These are phyloP conservation scores for Penicillium sp. DNA, from an alignment of 2,329 filamentous ascomycete species.

Conservation along the genomic window DNA sequence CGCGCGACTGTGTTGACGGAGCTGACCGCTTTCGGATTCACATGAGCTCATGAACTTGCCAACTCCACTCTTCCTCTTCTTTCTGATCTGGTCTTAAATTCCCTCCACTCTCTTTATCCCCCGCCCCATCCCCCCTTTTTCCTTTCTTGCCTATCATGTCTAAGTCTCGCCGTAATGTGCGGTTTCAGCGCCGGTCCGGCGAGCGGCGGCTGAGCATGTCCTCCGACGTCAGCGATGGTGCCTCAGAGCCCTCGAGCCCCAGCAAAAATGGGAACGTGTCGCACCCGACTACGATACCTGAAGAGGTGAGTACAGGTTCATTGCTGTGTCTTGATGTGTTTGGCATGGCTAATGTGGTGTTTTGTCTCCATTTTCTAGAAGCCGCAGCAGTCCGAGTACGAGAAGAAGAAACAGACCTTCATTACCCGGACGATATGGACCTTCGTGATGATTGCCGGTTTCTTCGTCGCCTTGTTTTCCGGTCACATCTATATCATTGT, in stretches of 20 bases:
- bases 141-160: slow-evolving; percentile 44
- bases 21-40: slow-evolving; percentile 36
- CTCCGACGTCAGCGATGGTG: slow-evolving; percentile 57
- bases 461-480: slow-evolving; percentile 90
- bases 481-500: slow-evolving; percentile 97
- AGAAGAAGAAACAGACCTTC: slow-evolving; percentile 99
- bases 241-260: slow-evolving; percentile 55
- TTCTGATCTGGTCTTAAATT: slow-evolving; percentile 16
- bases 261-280: slow-evolving; percentile 45
- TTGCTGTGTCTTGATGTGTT: background rate
- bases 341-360: background rate
- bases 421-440: slow-evolving; percentile 97
- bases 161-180: slow-evolving; percentile 60
- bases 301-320: slow-evolving; percentile 34
- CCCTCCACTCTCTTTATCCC: slow-evolving; percentile 11
- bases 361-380: slow-evolving; percentile 28
- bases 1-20: slow-evolving; percentile 3
- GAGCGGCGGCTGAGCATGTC: slow-evolving; percentile 55
- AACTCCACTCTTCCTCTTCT: slow-evolving; percentile 26
- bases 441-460: slow-evolving; percentile 91
- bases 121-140: slow-evolving; percentile 16
- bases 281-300: slow-evolving; percentile 37
- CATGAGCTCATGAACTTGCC: slow-evolving; percentile 34
- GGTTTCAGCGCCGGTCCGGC: slow-evolving; percentile 57
- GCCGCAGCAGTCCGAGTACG: slow-evolving; percentile 69